Percentiles rank a stretch among this genome's conserved stretches.
Conservation (phyloP, 1,284 basidiomycete genomes). For the Cryptococcus wingfieldii region DNA sequence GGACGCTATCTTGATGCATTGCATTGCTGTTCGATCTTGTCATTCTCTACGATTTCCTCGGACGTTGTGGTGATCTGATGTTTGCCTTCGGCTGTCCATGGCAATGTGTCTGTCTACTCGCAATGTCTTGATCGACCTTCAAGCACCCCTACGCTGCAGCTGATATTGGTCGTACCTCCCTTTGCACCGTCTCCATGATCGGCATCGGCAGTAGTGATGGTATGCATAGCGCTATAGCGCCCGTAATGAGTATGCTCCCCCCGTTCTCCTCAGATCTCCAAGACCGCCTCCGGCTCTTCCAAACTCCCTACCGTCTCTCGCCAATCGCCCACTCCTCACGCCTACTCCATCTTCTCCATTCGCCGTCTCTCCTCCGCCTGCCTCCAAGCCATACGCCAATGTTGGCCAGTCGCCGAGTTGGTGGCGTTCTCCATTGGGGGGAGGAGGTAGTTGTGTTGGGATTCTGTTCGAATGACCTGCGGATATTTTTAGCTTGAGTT, state of each 20-base stretch:
- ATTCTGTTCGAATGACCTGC: conserved; percentile 47
- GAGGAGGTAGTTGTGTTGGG: conserved; percentile 26
- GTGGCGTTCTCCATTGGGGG: conserved; percentile 9
- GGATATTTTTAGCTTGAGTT: background rate
- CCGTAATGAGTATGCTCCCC: background rate
- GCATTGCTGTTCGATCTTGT: background rate
- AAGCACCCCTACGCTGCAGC: too few relatives aligned
- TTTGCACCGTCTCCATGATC: too few relatives aligned
- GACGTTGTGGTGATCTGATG: too few relatives aligned
- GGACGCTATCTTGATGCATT: too few relatives aligned
- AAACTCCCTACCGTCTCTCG: too few relatives aligned
- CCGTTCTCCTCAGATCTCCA: too few relatives aligned
- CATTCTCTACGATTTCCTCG: background rate
- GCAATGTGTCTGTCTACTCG: too few relatives aligned
- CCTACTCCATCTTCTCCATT: background rate
- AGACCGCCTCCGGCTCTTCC: too few relatives aligned
- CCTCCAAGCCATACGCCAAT: conserved; percentile 14
- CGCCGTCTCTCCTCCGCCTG: conserved; percentile 10
- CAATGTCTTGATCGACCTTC: too few relatives aligned
- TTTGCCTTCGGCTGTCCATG: too few relatives aligned
- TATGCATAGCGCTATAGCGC: background rate
- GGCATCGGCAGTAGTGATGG: background rate
- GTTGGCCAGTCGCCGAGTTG: conserved; percentile 4
- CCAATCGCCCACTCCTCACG: too few relatives aligned
- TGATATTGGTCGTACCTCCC: too few relatives aligned